Percentiles rank a stretch among this genome's conserved stretches.
Conservation (phyloP, 2,329 filamentous ascomycete species). For the Tolypocladium ovalisporum region DNA sequence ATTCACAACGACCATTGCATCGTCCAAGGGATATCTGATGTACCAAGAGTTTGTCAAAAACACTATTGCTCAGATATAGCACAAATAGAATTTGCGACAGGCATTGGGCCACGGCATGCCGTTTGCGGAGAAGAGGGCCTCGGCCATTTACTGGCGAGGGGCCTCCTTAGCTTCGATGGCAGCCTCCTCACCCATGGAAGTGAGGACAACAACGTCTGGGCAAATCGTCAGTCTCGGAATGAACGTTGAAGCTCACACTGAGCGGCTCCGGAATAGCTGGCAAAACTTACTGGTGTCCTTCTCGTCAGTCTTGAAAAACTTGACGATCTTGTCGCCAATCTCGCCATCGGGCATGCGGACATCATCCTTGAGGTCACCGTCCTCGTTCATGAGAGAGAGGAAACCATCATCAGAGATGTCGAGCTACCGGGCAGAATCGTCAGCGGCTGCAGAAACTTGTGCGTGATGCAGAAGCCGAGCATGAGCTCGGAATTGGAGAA, state of each 20-base stretch:
- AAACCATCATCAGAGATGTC: conserved; percentile 90
- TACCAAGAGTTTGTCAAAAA: conserved; percentile 22
- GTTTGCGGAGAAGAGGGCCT: conserved; percentile 9
- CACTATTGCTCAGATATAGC: conserved; percentile 13
- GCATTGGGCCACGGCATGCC: conserved; percentile 13
- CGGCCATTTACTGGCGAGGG: conserved; percentile 31
- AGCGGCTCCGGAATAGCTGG: background rate
- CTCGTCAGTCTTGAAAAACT: conserved; percentile 69
- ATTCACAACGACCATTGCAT: conserved; percentile 29
- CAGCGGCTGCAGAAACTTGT: background rate
- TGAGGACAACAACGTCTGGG: conserved; percentile 83
- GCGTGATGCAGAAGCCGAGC: conserved; percentile 3
- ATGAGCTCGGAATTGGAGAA: conserved; percentile 6
- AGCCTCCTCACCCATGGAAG: conserved; percentile 91
- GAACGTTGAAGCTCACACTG: background rate
- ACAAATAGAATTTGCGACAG: conserved; percentile 12
- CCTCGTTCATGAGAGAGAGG: conserved; percentile 85
- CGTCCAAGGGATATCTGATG: conserved; percentile 23
- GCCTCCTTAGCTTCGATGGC: conserved; percentile 93
- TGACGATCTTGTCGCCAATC: conserved; percentile 73
- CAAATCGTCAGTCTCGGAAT: conserved; percentile 8
- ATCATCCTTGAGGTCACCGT: conserved; percentile 85
- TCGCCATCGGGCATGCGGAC: conserved; percentile 89
- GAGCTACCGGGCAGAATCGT: conserved; percentile 43
- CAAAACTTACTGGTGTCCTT: conserved; percentile 80